A percentile compares a stretch with the other conserved stretches of the same genome.
phyloP scores from a whole-genome alignment of 1,284 basidiomycete species.

The Takashimella tepidaria region DNA sequence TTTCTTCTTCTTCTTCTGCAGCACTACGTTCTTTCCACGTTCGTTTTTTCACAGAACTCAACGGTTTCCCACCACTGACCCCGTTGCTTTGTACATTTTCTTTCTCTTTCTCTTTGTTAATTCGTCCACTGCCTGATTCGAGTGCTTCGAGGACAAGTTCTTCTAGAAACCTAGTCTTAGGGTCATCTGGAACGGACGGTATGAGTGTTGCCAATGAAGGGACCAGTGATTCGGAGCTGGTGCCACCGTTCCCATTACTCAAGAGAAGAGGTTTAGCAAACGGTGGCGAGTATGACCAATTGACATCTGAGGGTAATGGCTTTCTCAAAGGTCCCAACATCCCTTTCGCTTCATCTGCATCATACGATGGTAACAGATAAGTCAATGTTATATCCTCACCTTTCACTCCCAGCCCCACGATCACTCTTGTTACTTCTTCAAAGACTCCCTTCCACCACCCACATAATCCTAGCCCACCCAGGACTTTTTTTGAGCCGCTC shows the following conservation, averaged over 20 bases:
- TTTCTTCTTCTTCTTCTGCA: slow-evolving; percentile 43
- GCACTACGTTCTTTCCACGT: slow-evolving; percentile 38
- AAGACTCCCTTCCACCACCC: slow-evolving; percentile 86
- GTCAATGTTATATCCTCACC: slow-evolving; percentile 39
- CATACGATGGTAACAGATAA: slow-evolving; percentile 70
- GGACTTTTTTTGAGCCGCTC: slow-evolving; percentile 61
- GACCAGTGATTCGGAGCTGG: slow-evolving; percentile 1
- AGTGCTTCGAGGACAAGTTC: slow-evolving; percentile 58
- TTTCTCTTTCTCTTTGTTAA: background rate
- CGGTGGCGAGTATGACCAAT: slow-evolving; percentile 37
- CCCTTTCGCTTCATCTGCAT: slow-evolving; percentile 62
- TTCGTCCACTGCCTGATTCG: slow-evolving; percentile 52
- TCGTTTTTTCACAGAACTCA: background rate
- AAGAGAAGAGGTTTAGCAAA: slow-evolving; percentile 13
- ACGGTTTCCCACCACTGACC: slow-evolving; percentile 7
- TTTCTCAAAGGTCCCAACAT: slow-evolving; percentile 52
- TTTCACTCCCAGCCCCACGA: slow-evolving; percentile 26
- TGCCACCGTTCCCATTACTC: background rate
- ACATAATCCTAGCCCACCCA: slow-evolving; percentile 75
- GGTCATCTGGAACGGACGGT: slow-evolving; percentile 86
- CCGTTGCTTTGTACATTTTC: background rate
- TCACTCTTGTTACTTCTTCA: slow-evolving; percentile 54
- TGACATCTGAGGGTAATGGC: slow-evolving; percentile 29
- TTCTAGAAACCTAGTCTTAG: slow-evolving; percentile 84
- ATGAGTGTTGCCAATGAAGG: slow-evolving; percentile 62